Base-by-base conservation (phyloP, 495 filamentous ascomycete species). In the Lentithecium fluviatile region DNA sequence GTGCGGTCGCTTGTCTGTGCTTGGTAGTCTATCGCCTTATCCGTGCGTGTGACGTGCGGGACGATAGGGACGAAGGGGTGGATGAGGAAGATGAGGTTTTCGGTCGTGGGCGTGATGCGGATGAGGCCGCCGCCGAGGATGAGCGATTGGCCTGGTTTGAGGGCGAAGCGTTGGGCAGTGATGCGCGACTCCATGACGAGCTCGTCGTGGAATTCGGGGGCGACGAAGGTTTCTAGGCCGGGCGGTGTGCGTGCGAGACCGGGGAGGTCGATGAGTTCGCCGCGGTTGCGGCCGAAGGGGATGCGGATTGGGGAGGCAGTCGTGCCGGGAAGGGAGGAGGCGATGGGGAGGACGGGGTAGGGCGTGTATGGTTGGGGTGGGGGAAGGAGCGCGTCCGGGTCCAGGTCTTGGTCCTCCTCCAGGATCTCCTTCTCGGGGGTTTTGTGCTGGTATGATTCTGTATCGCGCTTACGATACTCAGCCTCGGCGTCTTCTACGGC, bases 241-340 rank as follows among this genome's bases (percentile, higher is more conserved):
- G 62, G 62, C 12, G 83, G 81, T 24, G 80, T 83, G 20, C 95
- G 85, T 19, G 87, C 79, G 13, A 99, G 77, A 10, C 94, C 94
- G 0, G 94, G 94, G 12, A 99, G 82, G 69, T 95, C 94, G 67
- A 99, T 89, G n/a, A 99, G 75, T 68, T 99, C 94, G 49, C 94
- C 92, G 64, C 83, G 86, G 10, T 87, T 86, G 58, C 82, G 83
- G 45, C 91, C 91, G 67, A 93, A 97, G 7, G 89, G 86, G 47
- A 96, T 79, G 19, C 94, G 84, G 64, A 99, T 96, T 0, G 94
- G 94, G 0, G 90, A 92, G 1, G 91, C 94, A 0, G 94, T 99
- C 0, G 94, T 99, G 0, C 94, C 94, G 0, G 94, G 90, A 20
- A 98, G 76, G 8, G 88, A 79, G 0, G 91, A 96, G 19, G 96